Evolutionary conservation across 495 filamentous ascomycete species (phyloP).

Genomic region (Sordaria brevicollis): DNA sequence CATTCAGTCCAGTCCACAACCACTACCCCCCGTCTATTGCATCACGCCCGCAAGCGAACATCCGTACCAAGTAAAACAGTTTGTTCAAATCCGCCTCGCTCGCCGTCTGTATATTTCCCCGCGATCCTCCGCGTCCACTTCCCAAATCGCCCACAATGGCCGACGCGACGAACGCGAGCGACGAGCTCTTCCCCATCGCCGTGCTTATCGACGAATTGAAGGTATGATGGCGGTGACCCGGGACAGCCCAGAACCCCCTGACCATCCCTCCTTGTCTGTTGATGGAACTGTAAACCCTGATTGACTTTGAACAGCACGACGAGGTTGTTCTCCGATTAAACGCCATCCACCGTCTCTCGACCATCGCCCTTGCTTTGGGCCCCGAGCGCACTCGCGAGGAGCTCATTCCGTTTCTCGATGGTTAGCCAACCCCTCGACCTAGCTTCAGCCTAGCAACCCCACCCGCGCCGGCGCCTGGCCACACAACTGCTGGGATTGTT

Average conservation of each 20-base stretch:
- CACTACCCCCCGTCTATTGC: slow-evolving; percentile 20
- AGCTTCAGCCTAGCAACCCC: not conserved
- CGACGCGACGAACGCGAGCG: slow-evolving; percentile 53
- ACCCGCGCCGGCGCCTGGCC: not conserved
- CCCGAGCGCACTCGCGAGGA: slow-evolving; percentile 94
- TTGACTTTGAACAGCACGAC: slow-evolving; percentile 60
- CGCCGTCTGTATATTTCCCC: slow-evolving; percentile 1
- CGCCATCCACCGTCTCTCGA: slow-evolving; percentile 94
- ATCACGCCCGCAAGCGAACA: slow-evolving; percentile 17
- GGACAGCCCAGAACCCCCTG: not conserved
- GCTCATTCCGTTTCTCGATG: slow-evolving; percentile 96
- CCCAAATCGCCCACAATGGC: slow-evolving; percentile 36
- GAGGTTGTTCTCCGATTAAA: slow-evolving; percentile 96
- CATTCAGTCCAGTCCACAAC: slow-evolving; percentile 1
- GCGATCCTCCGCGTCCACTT: slow-evolving; percentile 5
- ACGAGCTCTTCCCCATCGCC: slow-evolving; percentile 98
- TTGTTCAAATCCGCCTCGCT: slow-evolving; percentile 2
- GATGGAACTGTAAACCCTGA: slow-evolving; percentile 4
- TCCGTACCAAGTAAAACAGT: slow-evolving; percentile 2
- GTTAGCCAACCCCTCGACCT: slow-evolving; percentile 36
- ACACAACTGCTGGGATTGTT: not conserved
- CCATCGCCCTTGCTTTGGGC: slow-evolving; percentile 91
- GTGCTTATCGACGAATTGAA: slow-evolving; percentile 99
- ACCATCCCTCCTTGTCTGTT: not conserved
- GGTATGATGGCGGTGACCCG: slow-evolving; percentile 43